Conservation (phyloP, 2,329 filamentous ascomycete genomes). For the Stagonosporopsis rhizophila region DNA sequence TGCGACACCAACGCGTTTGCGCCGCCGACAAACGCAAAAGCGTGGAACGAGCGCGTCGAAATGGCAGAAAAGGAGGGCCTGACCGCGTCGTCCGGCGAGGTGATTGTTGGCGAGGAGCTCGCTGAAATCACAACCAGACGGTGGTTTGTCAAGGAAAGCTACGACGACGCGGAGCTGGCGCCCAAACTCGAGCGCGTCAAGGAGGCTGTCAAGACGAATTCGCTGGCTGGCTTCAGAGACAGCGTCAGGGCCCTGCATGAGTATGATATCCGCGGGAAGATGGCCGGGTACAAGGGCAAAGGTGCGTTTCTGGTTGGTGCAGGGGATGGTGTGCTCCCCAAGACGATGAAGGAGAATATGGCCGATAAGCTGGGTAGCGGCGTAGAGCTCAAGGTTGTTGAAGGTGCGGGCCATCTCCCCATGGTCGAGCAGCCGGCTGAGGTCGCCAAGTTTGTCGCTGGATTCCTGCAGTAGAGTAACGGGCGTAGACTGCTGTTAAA, state of each 20-base stretch:
- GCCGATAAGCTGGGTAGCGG: slow-evolving; percentile 54
- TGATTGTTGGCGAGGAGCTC: slow-evolving; percentile 68
- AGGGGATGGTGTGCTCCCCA: slow-evolving; percentile 75
- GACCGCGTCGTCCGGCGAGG: slow-evolving; percentile 49
- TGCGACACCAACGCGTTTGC: slow-evolving; percentile 81
- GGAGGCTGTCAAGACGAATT: slow-evolving; percentile 73
- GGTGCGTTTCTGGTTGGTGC: slow-evolving; percentile 76
- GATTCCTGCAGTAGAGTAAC: neutral
- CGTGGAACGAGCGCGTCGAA: slow-evolving; percentile 79
- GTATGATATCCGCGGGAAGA: slow-evolving; percentile 68
- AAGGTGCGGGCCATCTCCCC: slow-evolving; percentile 78
- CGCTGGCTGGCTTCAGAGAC: slow-evolving; percentile 71
- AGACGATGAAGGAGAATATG: slow-evolving; percentile 79
- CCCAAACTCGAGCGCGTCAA: slow-evolving; percentile 65
- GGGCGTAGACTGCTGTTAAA: neutral
- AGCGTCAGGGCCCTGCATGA: slow-evolving; percentile 74
- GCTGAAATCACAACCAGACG: slow-evolving; percentile 74
- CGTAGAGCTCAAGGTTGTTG: slow-evolving; percentile 69
- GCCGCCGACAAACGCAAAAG: slow-evolving; percentile 75
- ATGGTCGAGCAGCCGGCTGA: slow-evolving; percentile 78
- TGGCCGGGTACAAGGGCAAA: slow-evolving; percentile 63
- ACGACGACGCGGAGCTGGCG: slow-evolving; percentile 60
- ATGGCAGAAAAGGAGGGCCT: slow-evolving; percentile 66
- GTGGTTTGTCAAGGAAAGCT: slow-evolving; percentile 73
- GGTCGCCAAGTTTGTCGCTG: slow-evolving; percentile 69